Percentiles rank a stretch among this genome's conserved stretches.
These are phyloP conservation scores for Candida rishiriensis DNA, from an alignment of 805 yeast species.

Conservation along the genomic window DNA sequence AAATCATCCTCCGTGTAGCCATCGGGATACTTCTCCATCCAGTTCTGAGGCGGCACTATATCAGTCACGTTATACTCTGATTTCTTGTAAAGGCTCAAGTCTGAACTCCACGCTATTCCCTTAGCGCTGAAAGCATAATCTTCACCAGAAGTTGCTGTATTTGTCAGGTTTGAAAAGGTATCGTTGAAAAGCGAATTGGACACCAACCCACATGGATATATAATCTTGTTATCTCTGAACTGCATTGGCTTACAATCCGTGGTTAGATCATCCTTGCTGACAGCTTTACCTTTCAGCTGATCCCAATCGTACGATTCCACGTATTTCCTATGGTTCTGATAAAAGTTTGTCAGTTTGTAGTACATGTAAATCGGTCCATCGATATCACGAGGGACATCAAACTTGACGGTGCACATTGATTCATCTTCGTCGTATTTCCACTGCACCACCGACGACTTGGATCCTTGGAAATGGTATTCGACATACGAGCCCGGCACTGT, in stretches of 20 bases:
- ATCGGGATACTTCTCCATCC: constrained; percentile 74
- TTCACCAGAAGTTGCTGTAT: constrained; percentile 24
- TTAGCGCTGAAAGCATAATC: constrained; percentile 40
- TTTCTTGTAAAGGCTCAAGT: constrained; percentile 64
- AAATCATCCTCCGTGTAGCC: constrained; percentile 84
- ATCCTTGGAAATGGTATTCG: constrained; percentile 54
- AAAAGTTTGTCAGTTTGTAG: constrained; percentile 85
- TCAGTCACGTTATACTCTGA: constrained; percentile 64
- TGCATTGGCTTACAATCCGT: constrained; percentile 51
- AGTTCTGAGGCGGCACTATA: constrained; percentile 92
- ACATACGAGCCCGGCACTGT: constrained; percentile 58
- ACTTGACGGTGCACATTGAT: constrained; percentile 60
- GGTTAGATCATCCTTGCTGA: constrained; percentile 44
- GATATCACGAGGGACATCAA: constrained; percentile 67
- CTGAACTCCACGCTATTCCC: constrained; percentile 85
- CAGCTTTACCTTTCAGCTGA: constrained; percentile 77
- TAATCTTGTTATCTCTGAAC: constrained; percentile 34
- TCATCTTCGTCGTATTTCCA: constrained; percentile 55
- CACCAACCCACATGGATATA: constrained; percentile 92
- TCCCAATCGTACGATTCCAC: constrained; percentile 78
- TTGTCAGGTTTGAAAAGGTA: constrained; percentile 55
- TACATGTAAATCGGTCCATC: constrained; percentile 70
- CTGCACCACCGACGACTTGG: constrained; percentile 31
- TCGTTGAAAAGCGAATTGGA: constrained; percentile 94
- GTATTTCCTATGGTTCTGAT: constrained; percentile 91